Base-by-base conservation (phyloP, 768 basidiomycete species). In the Gelatoporia subvermispora region DNA sequence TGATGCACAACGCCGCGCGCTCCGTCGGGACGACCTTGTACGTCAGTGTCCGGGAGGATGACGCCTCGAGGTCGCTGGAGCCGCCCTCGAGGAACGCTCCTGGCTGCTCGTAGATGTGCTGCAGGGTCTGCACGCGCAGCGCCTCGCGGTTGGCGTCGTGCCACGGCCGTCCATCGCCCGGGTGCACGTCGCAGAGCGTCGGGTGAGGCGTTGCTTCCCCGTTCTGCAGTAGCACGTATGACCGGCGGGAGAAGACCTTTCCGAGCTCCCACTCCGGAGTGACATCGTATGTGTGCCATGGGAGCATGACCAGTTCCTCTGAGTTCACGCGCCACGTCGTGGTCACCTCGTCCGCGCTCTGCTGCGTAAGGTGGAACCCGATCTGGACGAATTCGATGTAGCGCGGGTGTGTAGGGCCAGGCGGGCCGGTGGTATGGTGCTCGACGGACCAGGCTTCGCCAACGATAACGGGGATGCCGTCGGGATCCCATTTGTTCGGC, bases 401-500 rank as follows among this genome's bases (percentile, higher is more conserved):
- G 4, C 25, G 21, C 8, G 56, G 56, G 15, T 18, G 50, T 5
- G 53, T 35, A 21, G 24, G 43, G 4, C 47, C 45, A 7, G 45
- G 46, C 2, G 18, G 45, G 21, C 50, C 56, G 1, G 47, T 11
- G 16, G 52, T 51, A 31, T 57, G 53, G 3, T 48, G 53, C 35
- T 57, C 50, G 7, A 52, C 48, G 9, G 31, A 37, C 52, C 50
- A 52, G 17, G 46, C 8, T 20, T 50, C 50, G 4, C 51, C 50
- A 8, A 52, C 37, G 39, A 57, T 57, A 1, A 51, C 57, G 9
- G n/a, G n/a, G n/a, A n/a, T n/a, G n/a, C 50, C 56, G 48, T 11
- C 50, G 45, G 24, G 25, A 42, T 3, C n/a, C 20, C 5, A 24
- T 3, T 7, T 34, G 1, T 22, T 36, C 28, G 13, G 50, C 50